Percentiles rank a stretch among this genome's conserved stretches.
phyloP scores from a whole-genome alignment of 805 yeast species.

The Starmera caribaea region DNA sequence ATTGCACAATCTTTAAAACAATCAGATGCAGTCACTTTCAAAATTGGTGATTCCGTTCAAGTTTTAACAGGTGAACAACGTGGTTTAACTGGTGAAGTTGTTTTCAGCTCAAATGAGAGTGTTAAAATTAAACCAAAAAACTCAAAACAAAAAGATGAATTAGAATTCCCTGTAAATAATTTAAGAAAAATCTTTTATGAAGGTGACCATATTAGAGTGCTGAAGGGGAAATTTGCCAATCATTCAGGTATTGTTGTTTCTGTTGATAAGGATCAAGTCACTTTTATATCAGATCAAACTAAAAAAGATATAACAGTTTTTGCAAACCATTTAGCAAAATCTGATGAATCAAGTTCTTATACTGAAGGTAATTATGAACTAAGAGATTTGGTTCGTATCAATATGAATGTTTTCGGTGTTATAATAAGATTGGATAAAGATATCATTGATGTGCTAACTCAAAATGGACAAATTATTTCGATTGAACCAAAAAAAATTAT shows the following conservation, averaged over 20 bases:
- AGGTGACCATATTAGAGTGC: slow-evolving; percentile 93
- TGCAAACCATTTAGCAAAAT: slow-evolving; percentile 82
- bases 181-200: slow-evolving; percentile 77
- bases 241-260: slow-evolving; percentile 92
- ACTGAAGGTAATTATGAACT: slow-evolving; percentile 72
- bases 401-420: slow-evolving; percentile 81
- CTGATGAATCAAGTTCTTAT: slow-evolving; percentile 79
- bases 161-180: slow-evolving; percentile 76
- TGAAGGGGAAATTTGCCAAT: slow-evolving; percentile 84
- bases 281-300: slow-evolving; percentile 83
- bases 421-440: slow-evolving; percentile 86
- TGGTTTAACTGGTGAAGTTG: slow-evolving; percentile 75
- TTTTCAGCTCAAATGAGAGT: slow-evolving; percentile 56
- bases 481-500: slow-evolving; percentile 78
- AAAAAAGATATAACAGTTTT: slow-evolving; percentile 85
- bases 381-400: slow-evolving; percentile 83
- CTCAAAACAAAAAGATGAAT: slow-evolving; percentile 35
- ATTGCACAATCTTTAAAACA: slow-evolving; percentile 80
- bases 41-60: slow-evolving; percentile 91
- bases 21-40: slow-evolving; percentile 53
- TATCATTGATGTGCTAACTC: slow-evolving; percentile 66
- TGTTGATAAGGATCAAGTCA: slow-evolving; percentile 75
- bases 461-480: slow-evolving; percentile 67
- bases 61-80: slow-evolving; percentile 90
- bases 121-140: slow-evolving; percentile 37